Evolutionary conservation across 2,329 filamentous ascomycete genomes (phyloP).

Genomic region (Curvularia spicifera): DNA sequence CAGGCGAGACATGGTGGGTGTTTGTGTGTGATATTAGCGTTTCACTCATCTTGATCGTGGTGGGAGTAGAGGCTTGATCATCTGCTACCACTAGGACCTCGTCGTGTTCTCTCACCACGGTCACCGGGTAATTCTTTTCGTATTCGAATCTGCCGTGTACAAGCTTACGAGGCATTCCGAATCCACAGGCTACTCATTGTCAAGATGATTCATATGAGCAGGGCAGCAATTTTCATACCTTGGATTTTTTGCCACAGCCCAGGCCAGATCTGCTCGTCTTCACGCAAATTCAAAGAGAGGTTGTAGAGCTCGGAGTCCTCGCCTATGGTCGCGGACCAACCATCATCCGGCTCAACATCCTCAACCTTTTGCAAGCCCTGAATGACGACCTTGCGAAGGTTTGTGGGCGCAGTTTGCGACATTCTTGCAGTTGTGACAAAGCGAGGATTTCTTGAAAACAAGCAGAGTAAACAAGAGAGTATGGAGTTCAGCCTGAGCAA

Average conservation of each 20-base stretch:
- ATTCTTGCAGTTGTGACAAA: not conserved
- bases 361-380: not conserved
- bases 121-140: not conserved
- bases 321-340: not conserved
- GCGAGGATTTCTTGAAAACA: not conserved
- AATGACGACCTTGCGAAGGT: not conserved
- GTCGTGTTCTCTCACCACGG: not conserved
- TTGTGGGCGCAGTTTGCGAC: not conserved
- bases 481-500: too few relatives aligned
- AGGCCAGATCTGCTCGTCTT: not conserved
- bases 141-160: not conserved
- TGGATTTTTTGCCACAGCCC: not conserved
- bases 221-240: not conserved
- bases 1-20: not conserved
- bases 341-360: not conserved
- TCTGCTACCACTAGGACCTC: constrained; percentile 1
- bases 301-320: not conserved
- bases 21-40: not conserved
- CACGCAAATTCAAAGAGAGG: not conserved
- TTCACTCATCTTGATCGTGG: constrained; percentile 2
- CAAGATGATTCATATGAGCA: not conserved
- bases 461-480: not conserved
- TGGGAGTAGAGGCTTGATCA: not conserved
- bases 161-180: not conserved
- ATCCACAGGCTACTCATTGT: not conserved